Base-by-base conservation (phyloP, 208 protist genomes). In the Trichomonas gallinae region DNA sequence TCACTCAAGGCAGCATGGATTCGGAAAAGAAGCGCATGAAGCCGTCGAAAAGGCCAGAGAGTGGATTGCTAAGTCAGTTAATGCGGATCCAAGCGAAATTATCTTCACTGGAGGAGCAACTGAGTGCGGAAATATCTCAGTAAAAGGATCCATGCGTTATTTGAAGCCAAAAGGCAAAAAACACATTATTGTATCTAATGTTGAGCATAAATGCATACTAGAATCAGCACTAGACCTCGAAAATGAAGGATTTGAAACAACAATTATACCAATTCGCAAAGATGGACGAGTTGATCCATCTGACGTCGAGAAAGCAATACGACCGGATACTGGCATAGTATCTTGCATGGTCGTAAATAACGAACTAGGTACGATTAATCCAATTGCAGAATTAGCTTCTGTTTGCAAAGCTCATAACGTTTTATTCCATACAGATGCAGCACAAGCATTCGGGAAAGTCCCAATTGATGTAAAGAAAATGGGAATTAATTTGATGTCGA, bases 131-230 rank as follows among this genome's bases (percentile, higher is more conserved):
- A 99, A 99, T 97, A 99, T 99, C 89, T 98, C 99, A 48, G 98
- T 99, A 85, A 99, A 99, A 97, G 99, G 99, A 45, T 23, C 44
- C 4, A 88, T 63, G 58, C 31, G 21, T 31, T 72, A 45, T 72
- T 72, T 83, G 17, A 82, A 99, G 96, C 96, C 97, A 40, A 97
- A 97, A 11, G 99, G 98, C 97, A 99, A 99, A 98, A 99, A 99
- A 63, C 99, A 99, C 98, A 98, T 99, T 96, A 98, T 99, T 91
- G 99, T 99, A 0, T 98, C 99, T 44, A 98, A 99, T 81, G 98
- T 98, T 21, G 99, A 99, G 98, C 99, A 99, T 98, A 99, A 99
- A 98, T 99, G 99, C 97, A 99, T 99, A 46, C 98, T 99, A n/a
- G 99, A 99, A 97, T 99, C 98, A 34, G 99, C 99, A 97, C 98